Percentiles rank a stretch among this genome's conserved stretches.
Evolutionary conservation across 306 rosid genomes (phyloP).

Genomic region (Macrotyloma uniflorum): DNA sequence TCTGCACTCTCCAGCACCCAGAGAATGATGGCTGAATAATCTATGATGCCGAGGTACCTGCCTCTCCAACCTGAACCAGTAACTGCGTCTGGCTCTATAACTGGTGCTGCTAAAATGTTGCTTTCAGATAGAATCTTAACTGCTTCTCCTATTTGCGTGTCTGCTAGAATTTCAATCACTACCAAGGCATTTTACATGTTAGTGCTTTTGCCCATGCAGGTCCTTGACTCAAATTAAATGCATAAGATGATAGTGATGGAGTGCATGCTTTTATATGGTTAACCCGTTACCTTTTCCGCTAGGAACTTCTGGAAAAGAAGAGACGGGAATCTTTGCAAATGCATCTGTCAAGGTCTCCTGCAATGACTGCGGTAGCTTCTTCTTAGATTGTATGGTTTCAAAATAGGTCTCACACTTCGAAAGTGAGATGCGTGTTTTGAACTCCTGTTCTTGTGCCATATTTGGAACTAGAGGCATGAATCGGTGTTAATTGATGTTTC

Average conservation of each 20-base stretch:
- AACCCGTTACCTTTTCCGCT: conserved; percentile 72
- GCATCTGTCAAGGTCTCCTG: conserved; percentile 79
- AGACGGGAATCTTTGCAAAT: conserved; percentile 78
- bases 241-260: conserved; percentile 21
- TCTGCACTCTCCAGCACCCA: conserved; percentile 98
- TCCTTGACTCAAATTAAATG: not conserved
- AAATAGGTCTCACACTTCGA: conserved; percentile 74
- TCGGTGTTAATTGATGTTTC: conserved; percentile 1
- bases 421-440: conserved; percentile 31
- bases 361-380: conserved; percentile 68
- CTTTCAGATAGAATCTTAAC: conserved; percentile 73
- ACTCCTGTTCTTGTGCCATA: conserved; percentile 62
- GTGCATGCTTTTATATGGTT: conserved; percentile 19
- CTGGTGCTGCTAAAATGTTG: conserved; percentile 92
- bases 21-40: conserved; percentile 75
- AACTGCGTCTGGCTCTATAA: conserved; percentile 58
- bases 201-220: conserved; percentile 12
- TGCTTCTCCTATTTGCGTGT: conserved; percentile 65
- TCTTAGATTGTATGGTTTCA: conserved; percentile 70
- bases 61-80: conserved; percentile 68
- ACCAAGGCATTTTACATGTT: conserved; percentile 31
- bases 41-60: conserved; percentile 83
- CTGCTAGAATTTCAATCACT: conserved; percentile 87
- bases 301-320: conserved; percentile 80
- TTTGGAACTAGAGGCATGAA: conserved; percentile 35